Conservation (phyloP, 208 protist species). For the Wallacemonas collosoma region DNA sequence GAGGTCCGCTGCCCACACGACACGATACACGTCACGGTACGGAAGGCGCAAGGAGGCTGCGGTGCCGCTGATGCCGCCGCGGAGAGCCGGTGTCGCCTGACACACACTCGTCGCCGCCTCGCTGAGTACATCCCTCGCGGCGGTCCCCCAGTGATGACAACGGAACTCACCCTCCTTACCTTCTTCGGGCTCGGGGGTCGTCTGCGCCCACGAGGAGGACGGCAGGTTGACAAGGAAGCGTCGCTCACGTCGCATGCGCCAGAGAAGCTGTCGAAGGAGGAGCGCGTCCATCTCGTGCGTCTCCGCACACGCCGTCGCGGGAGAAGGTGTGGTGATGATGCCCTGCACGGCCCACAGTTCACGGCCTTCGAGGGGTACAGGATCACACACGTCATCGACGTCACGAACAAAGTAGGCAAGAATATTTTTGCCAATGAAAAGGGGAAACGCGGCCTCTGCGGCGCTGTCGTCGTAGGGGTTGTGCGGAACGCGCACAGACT, state of each 20-base stretch:
- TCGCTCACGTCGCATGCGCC: conserved; percentile 41
- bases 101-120: conserved; percentile 4
- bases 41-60: conserved; percentile 40
- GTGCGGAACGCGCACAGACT: conserved; percentile 27
- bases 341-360: conserved; percentile 80
- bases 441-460: conserved; percentile 25
- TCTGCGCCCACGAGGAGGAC: conserved; percentile 33
- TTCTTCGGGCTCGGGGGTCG: conserved; percentile 19
- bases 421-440: conserved; percentile 69
- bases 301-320: conserved; percentile 58
- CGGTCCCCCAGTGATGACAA: conserved; percentile 19
- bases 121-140: not conserved
- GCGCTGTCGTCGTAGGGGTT: conserved; percentile 38
- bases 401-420: conserved; percentile 73
- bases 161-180: conserved; percentile 42
- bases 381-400: conserved; percentile 78
- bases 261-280: conserved; percentile 41
- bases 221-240: conserved; percentile 45
- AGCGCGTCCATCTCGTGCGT: conserved; percentile 45
- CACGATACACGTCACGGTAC: conserved; percentile 55
- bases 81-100: not conserved
- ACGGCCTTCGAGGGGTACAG: conserved; percentile 57
- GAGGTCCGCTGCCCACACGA: conserved; percentile 54
- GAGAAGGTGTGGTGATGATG: conserved; percentile 37
- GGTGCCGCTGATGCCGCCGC: conserved; percentile 36